These are phyloP conservation scores for Alternaria ethzedia DNA, from an alignment of 2,329 filamentous ascomycete species.

Conservation along the genomic window DNA sequence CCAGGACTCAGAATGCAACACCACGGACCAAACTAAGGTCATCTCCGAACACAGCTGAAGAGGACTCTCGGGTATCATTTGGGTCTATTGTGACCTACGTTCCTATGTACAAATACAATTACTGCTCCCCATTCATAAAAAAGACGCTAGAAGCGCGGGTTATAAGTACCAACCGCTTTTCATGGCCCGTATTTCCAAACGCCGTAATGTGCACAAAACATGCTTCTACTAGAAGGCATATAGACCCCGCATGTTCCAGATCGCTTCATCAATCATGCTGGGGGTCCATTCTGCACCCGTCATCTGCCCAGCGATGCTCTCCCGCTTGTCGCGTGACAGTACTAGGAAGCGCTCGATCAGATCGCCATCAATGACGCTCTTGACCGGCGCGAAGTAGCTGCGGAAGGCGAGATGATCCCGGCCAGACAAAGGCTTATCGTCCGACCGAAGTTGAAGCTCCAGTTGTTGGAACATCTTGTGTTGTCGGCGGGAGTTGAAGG, in stretches of 20 bases:
- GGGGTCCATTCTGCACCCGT: conserved; percentile 74
- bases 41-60: not conserved
- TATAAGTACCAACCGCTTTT: not conserved
- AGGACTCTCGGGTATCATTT: conserved; percentile 11
- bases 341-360: conserved; percentile 90
- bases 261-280: conserved; percentile 94
- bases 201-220: not conserved
- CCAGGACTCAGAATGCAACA: not conserved
- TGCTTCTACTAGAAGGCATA: conserved; percentile 36
- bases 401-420: conserved; percentile 95
- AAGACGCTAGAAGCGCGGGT: not conserved
- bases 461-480: conserved; percentile 97
- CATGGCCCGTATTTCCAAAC: conserved; percentile 7
- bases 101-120: conserved; percentile 15
- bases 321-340: conserved; percentile 85
- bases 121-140: not conserved
- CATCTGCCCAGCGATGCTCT: conserved; percentile 91
- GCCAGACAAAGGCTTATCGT: conserved; percentile 83
- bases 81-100: conserved; percentile 12
- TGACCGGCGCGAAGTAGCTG: conserved; percentile 94
- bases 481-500: conserved; percentile 89
- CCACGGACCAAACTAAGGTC: too few species aligned
- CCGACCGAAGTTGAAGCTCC: conserved; percentile 80
- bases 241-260: conserved; percentile 55
- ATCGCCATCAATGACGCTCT: conserved; percentile 96